A percentile compares a stretch with the other conserved stretches of the same genome.
phyloP scores from a whole-genome alignment of 2,329 filamentous ascomycete species.

The Lasiodiplodia gonubiensis region DNA sequence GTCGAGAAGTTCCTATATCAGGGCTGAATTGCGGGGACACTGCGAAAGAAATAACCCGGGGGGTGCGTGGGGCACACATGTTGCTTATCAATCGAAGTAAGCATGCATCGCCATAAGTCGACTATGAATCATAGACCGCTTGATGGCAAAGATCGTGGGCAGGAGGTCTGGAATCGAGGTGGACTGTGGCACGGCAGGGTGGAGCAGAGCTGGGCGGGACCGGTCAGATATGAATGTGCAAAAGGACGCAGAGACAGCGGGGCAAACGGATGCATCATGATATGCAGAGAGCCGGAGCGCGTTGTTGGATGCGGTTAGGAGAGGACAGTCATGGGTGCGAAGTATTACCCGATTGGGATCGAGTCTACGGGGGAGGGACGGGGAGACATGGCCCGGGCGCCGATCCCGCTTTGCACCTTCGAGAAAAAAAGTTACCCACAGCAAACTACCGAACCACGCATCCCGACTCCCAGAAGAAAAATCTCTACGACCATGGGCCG shows the following conservation, averaged over 20 bases:
- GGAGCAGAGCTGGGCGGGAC: neutral
- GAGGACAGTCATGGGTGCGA: neutral
- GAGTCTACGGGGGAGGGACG: neutral
- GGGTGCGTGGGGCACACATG: neutral
- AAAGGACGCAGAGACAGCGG: neutral
- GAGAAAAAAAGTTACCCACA: neutral
- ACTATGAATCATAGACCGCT: neutral
- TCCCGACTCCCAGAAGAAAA: neutral
- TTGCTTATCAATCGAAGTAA: neutral
- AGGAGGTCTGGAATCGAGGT: neutral
- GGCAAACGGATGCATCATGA: neutral
- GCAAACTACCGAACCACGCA: neutral
- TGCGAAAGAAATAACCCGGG: neutral
- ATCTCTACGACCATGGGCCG: slow-evolving; percentile 63
- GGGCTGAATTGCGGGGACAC: neutral
- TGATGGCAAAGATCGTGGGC: neutral
- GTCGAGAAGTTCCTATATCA: neutral
- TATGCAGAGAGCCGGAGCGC: neutral
- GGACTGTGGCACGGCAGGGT: neutral
- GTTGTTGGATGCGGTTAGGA: neutral
- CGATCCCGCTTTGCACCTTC: neutral
- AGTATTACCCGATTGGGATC: neutral
- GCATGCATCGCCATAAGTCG: neutral
- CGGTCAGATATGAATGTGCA: neutral
- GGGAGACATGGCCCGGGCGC: neutral